Evolutionary conservation across 164 flowering plant genomes (phyloP), one percentile per base, ranked within the genome.

Genomic region (Tinospora cordifolia): DNA sequence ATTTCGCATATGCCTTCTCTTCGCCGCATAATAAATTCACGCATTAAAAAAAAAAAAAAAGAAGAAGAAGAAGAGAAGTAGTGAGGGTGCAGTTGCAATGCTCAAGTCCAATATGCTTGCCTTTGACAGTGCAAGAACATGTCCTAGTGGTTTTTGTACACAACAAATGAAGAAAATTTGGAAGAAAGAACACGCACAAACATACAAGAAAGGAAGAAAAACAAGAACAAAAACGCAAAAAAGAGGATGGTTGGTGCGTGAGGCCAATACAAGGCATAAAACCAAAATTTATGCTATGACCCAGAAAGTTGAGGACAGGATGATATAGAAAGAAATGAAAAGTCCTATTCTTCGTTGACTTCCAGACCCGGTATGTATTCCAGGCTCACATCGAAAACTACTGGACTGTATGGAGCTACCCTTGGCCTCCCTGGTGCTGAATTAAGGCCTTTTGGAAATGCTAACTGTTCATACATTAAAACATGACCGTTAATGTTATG

Each of bases 391-490:
- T 94, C 97, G 38, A 94, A 94, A 22, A 94, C 47, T 22, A 89
- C 96, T 5, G 93, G 96, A 75, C 96, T 91, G 71, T 72, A 91
- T 71, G 98, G 80, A 72, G 93, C 88, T 70, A 94, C 98, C 69
- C 96, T 84, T 59, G 98, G 96, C 87, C 97, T 85, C 75, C 97
- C 97, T 26, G 97, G 96, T n/a, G 98, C 96, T 47, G 97, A 91
- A 67, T 71, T 78, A 22, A 91, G 96, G 57, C 98, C 96, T 76
- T 88, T 94, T 0, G 97, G 98, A 66, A 91, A 94, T 65, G 98
- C 96, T 84, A 94, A 73, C 96, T 91, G 59, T 62, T 26, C 36
- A 34, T 51, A 63, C 8, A 51, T 9, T 6, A 59, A 27, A 73
- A 19, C 63, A 39, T 8, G 7, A 49, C 3, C 24, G 9, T 0